Percentiles rank a stretch among this genome's conserved stretches.
Evolutionary conservation across 108 stramenopile species (phyloP).

Genomic region (Pelagomonas calceolata): DNA sequence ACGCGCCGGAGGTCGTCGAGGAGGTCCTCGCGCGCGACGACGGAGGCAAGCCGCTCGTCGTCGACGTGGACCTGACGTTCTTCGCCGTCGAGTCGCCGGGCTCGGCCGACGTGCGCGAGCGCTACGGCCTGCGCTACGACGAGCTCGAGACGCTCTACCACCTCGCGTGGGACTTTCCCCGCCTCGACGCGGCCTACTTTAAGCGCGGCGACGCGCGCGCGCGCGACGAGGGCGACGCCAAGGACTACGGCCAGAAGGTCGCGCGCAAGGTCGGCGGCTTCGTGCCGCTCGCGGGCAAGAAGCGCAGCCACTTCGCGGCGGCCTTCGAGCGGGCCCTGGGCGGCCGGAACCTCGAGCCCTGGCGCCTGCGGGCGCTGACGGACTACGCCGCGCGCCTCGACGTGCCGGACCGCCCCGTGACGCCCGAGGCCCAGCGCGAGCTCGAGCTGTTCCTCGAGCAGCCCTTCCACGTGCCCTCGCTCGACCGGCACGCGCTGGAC

Average conservation of each 20-base stretch:
- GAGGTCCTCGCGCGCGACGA: too few relatives aligned
- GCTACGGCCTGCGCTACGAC: neutral
- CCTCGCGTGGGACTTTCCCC: neutral
- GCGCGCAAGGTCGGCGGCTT: too few relatives aligned
- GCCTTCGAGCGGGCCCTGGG: too few relatives aligned
- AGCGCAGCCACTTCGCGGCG: too few relatives aligned
- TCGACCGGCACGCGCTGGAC: neutral
- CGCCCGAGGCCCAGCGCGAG: neutral
- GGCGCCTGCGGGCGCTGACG: too few relatives aligned
- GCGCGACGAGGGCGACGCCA: neutral
- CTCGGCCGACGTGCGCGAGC: neutral
- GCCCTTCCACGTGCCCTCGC: neutral
- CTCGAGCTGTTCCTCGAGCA: neutral
- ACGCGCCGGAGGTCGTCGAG: too few relatives aligned
- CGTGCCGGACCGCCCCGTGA: neutral
- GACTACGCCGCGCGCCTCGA: too few relatives aligned
- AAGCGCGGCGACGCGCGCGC: too few relatives aligned
- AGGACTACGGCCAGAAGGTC: neutral
- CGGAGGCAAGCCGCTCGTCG: neutral
- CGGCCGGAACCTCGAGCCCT: too few relatives aligned
- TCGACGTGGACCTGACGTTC: neutral
- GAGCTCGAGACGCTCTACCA: neutral
- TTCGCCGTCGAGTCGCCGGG: neutral
- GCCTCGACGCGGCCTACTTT: neutral
- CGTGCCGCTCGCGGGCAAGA: too few relatives aligned